Conservation (phyloP, 805 yeast genomes). For the Candida tallmaniae region DNA sequence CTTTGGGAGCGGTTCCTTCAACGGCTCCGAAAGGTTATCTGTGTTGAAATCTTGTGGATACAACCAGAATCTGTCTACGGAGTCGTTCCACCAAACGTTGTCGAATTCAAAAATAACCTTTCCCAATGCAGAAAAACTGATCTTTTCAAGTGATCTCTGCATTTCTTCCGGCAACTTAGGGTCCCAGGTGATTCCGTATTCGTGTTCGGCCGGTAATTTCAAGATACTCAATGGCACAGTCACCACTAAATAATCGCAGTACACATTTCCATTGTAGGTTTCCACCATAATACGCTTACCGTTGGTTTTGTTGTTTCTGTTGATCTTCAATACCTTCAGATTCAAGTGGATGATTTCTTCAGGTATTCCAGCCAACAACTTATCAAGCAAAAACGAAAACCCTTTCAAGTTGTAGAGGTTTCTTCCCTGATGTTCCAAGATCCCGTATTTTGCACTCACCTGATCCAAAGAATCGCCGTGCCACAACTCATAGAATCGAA, state of each 20-base stretch:
- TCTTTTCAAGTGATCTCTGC: slow-evolving; percentile 16
- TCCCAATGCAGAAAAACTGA: slow-evolving; percentile 39
- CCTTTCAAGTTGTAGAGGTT: slow-evolving; percentile 67
- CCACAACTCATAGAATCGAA: slow-evolving; percentile 70
- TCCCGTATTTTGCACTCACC: slow-evolving; percentile 64
- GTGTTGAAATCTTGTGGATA: slow-evolving; percentile 12
- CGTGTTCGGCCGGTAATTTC: slow-evolving; percentile 28
- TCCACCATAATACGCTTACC: slow-evolving; percentile 22
- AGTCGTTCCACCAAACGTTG: slow-evolving; percentile 39
- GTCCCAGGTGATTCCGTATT: slow-evolving; percentile 43
- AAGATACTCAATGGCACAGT: slow-evolving; percentile 77
- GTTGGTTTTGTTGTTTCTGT: slow-evolving; percentile 17
- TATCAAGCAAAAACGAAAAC: slow-evolving; percentile 44
- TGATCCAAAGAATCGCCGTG: slow-evolving; percentile 67
- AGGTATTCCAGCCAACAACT: slow-evolving; percentile 36
- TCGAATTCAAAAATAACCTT: slow-evolving; percentile 41
- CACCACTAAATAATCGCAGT: slow-evolving; percentile 58
- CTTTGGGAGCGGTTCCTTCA: slow-evolving; percentile 30
- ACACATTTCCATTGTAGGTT: slow-evolving; percentile 27
- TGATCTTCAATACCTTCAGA: slow-evolving; percentile 39
- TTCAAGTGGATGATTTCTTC: slow-evolving; percentile 32
- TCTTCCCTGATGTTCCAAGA: slow-evolving; percentile 73
- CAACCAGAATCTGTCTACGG: slow-evolving; percentile 37
- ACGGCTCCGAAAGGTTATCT: slow-evolving; percentile 3
- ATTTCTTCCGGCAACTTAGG: slow-evolving; percentile 19